phyloP scores from a whole-genome alignment of 2,329 filamentous ascomycete species.

The Apiospora sp. region DNA sequence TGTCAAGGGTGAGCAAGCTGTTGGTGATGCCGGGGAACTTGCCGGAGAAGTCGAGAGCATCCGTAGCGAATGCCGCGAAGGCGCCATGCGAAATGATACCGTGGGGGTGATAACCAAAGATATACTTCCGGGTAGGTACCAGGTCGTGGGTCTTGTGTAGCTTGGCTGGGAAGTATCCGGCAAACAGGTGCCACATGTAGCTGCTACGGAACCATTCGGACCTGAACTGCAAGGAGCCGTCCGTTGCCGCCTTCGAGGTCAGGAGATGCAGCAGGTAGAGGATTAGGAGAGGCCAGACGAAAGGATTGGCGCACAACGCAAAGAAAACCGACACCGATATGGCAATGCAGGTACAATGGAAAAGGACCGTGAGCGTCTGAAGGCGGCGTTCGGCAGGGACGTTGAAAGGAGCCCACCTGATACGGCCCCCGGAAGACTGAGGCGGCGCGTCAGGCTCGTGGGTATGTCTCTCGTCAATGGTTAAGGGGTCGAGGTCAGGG shows the following conservation, averaged over 20 bases:
- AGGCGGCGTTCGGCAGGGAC: conserved; percentile 75
- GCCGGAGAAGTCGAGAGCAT: conserved; percentile 84
- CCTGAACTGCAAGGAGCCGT: conserved; percentile 78
- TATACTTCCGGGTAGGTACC: conserved; percentile 85
- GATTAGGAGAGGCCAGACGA: conserved; percentile 83
- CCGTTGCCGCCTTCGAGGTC: conserved; percentile 78
- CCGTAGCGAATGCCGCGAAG: conserved; percentile 89
- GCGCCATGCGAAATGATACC: conserved; percentile 98
- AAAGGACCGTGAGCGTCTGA: conserved; percentile 80
- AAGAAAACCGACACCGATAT: conserved; percentile 82
- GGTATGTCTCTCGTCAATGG: conserved; percentile 38
- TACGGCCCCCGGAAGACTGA: conserved; percentile 46
- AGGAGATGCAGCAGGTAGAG: conserved; percentile 86
- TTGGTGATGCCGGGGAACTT: conserved; percentile 97
- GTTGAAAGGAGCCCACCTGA: conserved; percentile 85
- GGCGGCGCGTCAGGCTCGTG: conserved; percentile 34
- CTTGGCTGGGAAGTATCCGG: conserved; percentile 88
- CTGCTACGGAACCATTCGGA: conserved; percentile 77
- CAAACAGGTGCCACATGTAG: conserved; percentile 86
- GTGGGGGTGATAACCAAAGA: conserved; percentile 97
- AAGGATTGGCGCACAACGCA: conserved; percentile 86
- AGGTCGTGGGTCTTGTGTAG: conserved; percentile 86
- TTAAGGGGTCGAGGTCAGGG: conserved; percentile 44
- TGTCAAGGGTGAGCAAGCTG: conserved; percentile 90
- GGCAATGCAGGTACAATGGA: conserved; percentile 77